phyloP scores from a whole-genome alignment of 257 asterid species.

The Ehretia macrophylla region DNA sequence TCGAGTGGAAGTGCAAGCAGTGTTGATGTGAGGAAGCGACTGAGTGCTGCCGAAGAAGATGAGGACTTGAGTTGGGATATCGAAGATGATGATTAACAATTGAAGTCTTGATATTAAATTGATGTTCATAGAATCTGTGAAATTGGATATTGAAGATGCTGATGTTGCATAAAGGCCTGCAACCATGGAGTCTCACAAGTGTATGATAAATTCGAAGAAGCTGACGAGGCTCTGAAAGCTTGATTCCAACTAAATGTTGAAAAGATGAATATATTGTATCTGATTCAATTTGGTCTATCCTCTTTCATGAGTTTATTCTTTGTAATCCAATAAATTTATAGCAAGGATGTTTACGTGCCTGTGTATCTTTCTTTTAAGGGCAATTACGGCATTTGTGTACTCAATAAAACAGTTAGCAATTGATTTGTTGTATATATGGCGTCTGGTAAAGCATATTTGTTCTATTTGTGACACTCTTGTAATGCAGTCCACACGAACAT shows the following conservation, averaged over 20 bases:
- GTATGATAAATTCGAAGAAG: background rate
- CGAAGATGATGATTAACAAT: constrained; percentile 61
- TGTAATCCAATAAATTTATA: constrained; percentile 1
- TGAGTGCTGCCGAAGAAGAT: constrained; percentile 59
- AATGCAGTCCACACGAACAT: too few species aligned
- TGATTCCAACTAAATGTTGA: constrained; percentile 5
- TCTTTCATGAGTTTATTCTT: background rate
- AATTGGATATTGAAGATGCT: constrained; percentile 6
- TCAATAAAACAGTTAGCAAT: background rate
- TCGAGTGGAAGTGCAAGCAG: constrained; percentile 32
- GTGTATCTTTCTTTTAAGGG: constrained; percentile 4
- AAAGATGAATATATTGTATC: background rate
- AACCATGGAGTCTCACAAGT: background rate
- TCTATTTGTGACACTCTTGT: background rate
- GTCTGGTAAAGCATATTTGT: background rate
- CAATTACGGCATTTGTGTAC: constrained; percentile 11
- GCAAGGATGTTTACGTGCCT: background rate
- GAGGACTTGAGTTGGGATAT: constrained; percentile 82
- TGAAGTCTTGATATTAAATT: constrained; percentile 35
- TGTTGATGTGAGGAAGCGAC: constrained; percentile 40
- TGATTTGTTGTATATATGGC: background rate
- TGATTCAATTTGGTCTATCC: background rate
- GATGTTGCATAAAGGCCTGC: background rate
- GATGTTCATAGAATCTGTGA: constrained; percentile 6
- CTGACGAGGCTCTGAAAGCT: constrained; percentile 15